Base-by-base conservation (phyloP, 306 rosid species). In the cucumber (Cucumis sativus) region DNA sequence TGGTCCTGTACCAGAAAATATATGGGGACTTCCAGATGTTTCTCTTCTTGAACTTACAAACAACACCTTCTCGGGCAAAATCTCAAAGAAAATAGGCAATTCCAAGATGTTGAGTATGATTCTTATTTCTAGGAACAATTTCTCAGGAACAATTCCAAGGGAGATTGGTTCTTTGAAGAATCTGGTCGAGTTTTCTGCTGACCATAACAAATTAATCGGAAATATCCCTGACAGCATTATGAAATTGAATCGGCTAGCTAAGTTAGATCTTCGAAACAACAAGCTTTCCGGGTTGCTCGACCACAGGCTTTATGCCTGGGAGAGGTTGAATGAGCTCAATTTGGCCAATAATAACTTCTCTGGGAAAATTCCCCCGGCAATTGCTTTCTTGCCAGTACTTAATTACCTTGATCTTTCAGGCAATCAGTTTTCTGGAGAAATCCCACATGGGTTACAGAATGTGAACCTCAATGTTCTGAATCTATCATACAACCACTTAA, bases 361-460 rank as follows among this genome's bases (percentile, higher is more conserved):
- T 30, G 98, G 98, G 30, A 40, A 40, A 14, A 90, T 94, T 75
- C 97, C 98, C 15, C 80, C 76, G 4, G 92, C 57, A n/a, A 82
- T 94, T 78, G 93, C 87, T 58, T 86, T 81, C 66, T 52, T 94
- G 81, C 67, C 88, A 0, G 91, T 75, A 61, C 89, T 94, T 41
- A 94, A 89, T 71, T 94, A 85, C 79, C 98, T 94, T 17, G 98
- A 94, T 83, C 91, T 94, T 76, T 94, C 98, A 0, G 62, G 74
- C 28, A 94, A 94, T 60, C 84, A 77, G 5, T 75, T 94, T 76
- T 89, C 86, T 0, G 98, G 98, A 43, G 33, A 81, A 80, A 85
- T 94, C 30, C 97, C 98, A 3, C 0, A 63, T 9, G 88, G 84
- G 20, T 84, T 94, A 78, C 93, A 90, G 80, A 92, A 92, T 77